These are phyloP conservation scores for Elongisporangium anandrum DNA, from an alignment of 352 stramenopile species.

Conservation along the genomic window DNA sequence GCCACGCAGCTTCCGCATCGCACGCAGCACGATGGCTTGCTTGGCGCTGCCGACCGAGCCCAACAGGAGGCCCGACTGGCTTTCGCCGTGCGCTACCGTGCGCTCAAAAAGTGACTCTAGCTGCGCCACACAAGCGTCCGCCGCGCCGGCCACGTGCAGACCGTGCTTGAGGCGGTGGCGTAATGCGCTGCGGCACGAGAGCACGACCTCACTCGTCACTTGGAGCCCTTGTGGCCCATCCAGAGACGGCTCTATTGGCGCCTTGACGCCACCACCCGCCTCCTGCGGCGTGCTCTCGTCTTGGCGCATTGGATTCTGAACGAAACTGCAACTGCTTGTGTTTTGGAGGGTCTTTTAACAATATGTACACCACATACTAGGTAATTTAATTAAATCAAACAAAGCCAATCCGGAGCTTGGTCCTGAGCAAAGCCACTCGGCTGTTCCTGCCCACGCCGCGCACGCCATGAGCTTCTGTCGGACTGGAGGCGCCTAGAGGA, in stretches of 20 bases:
- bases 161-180: slow-evolving; percentile 21
- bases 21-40: slow-evolving; percentile 44
- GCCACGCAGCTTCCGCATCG: slow-evolving; percentile 42
- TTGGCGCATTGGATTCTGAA: not conserved
- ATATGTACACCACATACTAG: not conserved
- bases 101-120: slow-evolving; percentile 64
- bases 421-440: not conserved
- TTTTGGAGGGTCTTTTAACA: not conserved
- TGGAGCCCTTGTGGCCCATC: no score
- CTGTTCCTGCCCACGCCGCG: not conserved
- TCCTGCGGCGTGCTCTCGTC: not conserved
- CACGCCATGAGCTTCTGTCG: not conserved
- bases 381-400: no score
- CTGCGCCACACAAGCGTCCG: slow-evolving; percentile 11
- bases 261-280: not conserved
- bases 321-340: not conserved
- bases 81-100: slow-evolving; percentile 66
- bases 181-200: slow-evolving; percentile 17
- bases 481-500: slow-evolving; percentile 32
- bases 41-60: slow-evolving; percentile 43
- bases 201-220: slow-evolving; percentile 11
- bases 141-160: not conserved
- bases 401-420: not conserved
- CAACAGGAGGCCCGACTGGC: slow-evolving; percentile 74
- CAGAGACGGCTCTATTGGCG: not conserved